phyloP scores from a whole-genome alignment of 2,329 filamentous ascomycete genomes.

The Neonectria magnoliae region DNA sequence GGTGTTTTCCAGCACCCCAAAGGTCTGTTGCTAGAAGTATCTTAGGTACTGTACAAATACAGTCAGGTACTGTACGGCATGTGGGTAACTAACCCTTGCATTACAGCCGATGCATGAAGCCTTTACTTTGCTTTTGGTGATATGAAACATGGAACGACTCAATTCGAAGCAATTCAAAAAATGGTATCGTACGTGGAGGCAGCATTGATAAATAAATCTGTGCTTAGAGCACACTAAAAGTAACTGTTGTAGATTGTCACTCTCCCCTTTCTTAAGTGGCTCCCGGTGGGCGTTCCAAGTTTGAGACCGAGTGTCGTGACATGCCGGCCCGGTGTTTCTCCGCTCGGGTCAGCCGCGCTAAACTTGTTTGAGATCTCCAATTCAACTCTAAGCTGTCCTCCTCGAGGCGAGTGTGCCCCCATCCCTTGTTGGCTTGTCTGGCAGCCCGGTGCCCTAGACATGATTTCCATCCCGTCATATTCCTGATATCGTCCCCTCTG shows the following conservation, averaged over 20 bases:
- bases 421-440: slow-evolving; percentile 37
- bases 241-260: neutral
- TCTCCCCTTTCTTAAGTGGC: slow-evolving; percentile 1
- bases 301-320: neutral
- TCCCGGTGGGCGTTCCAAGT: too few species aligned
- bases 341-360: slow-evolving; percentile 25
- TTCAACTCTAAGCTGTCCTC: slow-evolving; percentile 43
- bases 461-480: slow-evolving; percentile 38
- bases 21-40: neutral
- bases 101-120: neutral
- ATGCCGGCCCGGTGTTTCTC: slow-evolving; percentile 27
- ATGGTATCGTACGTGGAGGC: neutral
- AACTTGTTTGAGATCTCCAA: slow-evolving; percentile 28
- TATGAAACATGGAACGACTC: neutral
- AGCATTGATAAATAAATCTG: neutral
- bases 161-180: neutral
- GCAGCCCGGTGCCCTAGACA: slow-evolving; percentile 32
- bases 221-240: slow-evolving; percentile 3
- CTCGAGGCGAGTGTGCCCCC: slow-evolving; percentile 22
- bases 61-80: too few species aligned
- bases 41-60: neutral
- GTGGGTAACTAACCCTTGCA: slow-evolving; percentile 19
- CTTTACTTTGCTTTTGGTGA: neutral
- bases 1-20: slow-evolving; percentile 5
- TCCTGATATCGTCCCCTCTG: slow-evolving; percentile 36